phyloP scores from a whole-genome alignment of 208 protist species.

The Trypanosomatidae sp. region DNA sequence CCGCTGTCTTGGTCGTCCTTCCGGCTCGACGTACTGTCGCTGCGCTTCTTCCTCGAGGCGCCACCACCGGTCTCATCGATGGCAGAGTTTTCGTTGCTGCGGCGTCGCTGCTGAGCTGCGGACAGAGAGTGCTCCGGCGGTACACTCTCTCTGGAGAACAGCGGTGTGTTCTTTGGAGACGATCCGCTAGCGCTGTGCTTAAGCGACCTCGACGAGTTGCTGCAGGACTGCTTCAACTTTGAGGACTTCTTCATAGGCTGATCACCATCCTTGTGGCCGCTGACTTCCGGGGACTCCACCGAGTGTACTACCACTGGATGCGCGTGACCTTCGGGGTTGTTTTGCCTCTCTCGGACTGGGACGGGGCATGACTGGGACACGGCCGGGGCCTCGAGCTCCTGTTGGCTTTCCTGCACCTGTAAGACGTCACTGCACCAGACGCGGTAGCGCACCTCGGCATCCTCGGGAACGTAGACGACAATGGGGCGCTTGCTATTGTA shows the following conservation, averaged over 20 bases:
- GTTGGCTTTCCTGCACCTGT: not conserved
- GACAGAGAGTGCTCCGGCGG: not conserved
- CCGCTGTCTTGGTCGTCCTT: not conserved
- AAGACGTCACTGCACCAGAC: conserved; percentile 37
- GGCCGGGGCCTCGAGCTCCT: not conserved
- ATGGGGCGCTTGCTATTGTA: conserved; percentile 60
- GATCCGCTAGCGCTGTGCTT: conserved; percentile 8
- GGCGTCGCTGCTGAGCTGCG: not conserved
- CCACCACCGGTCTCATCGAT: not conserved
- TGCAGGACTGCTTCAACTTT: conserved; percentile 7
- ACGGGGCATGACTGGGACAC: not conserved
- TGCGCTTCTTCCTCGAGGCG: conserved; percentile 10
- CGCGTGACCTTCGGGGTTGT: not conserved
- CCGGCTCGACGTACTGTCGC: conserved; percentile 3
- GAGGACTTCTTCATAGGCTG: conserved; percentile 1
- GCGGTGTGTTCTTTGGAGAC: not conserved
- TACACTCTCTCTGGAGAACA: conserved; percentile 5
- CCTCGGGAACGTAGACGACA: conserved; percentile 56
- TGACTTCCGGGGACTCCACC: not conserved
- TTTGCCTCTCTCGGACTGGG: not conserved
- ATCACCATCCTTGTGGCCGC: not conserved
- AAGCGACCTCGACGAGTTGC: conserved; percentile 9
- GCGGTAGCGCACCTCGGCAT: conserved; percentile 46
- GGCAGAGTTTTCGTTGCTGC: not conserved
- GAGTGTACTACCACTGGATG: not conserved